Evolutionary conservation across 75 land plant genomes (phyloP), one percentile per base, ranked within the genome.

Genomic region (Larix kaempferi): DNA sequence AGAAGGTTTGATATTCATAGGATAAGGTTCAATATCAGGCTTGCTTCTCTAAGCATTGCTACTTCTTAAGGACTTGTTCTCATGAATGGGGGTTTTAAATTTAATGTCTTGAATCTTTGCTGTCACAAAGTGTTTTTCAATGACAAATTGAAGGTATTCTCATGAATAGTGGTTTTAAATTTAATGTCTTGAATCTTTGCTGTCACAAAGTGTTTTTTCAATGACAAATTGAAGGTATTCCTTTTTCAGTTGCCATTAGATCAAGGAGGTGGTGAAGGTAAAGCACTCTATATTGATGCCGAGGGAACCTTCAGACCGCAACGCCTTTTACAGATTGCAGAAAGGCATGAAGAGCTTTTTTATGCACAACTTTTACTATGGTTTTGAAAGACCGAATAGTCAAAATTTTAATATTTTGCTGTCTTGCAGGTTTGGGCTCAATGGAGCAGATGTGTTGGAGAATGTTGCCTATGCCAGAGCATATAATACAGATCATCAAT

Each of bases 391-490:
- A 55, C 14, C 2, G 66, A 54, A 13, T 11, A 15, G 6, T 29
- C 27, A 13, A 72, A 49, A 21, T 35, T 29, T 44, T 56, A 74
- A 78, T 78, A 49, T 1, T 10, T 11, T 41, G 71, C 16, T 13
- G 56, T 62, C 3, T 57, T 57, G 61, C 83, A 93, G 94, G 78
- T 95, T 80, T 77, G 96, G 96, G 29, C 78, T 93, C 56, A 95
- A 95, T 87, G 96, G 98, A 76, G 81, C 84, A 71, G 98, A 95
- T 86, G 98, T 95, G 15, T 74, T 95, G 74, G 98, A 95, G 80
- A 95, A 95, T 83, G 96, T 95, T 59, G 96, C 98, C 19, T 95
- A 95, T 82, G 98, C 98, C 54, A 92, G 94, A 86, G 98, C 98
- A 56, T 93, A 93, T 88, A 95, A 95, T 78, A 95, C 94, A 22